Evolutionary conservation across 305 asterid species (phyloP).

Genomic region (Rubia balearica): DNA sequence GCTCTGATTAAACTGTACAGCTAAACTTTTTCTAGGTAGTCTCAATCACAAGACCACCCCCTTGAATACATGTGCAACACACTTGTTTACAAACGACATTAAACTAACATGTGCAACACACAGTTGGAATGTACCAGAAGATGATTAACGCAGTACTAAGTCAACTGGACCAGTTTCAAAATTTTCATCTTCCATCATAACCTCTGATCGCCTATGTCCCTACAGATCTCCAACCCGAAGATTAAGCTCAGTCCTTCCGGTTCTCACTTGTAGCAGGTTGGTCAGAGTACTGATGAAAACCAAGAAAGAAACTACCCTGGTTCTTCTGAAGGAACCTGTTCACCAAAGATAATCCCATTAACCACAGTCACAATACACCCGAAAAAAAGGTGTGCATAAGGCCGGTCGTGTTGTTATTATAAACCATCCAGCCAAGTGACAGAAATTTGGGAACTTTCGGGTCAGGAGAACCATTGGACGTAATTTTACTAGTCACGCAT

Average conservation of each 20-base stretch:
- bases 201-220: background rate
- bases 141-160: background rate
- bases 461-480: background rate
- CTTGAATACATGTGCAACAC: background rate
- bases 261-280: conserved; percentile 18
- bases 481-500: background rate
- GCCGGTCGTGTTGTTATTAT: background rate
- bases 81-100: background rate
- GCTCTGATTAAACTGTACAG: background rate
- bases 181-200: conserved; percentile 3
- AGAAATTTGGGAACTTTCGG: background rate
- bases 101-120: background rate
- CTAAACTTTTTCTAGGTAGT: background rate
- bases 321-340: conserved; percentile 65
- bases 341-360: background rate
- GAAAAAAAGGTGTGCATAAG: background rate
- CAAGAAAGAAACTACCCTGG: conserved; percentile 37
- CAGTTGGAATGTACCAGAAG: background rate
- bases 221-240: background rate
- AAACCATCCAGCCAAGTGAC: background rate
- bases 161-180: background rate
- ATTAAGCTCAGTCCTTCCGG: conserved; percentile 25
- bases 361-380: background rate
- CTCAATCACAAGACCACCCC: background rate
- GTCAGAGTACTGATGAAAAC: conserved; percentile 29